These are phyloP conservation scores for Chrysanthemum seticuspe DNA, from an alignment of 129 eudicot genomes.

Conservation along the genomic window DNA sequence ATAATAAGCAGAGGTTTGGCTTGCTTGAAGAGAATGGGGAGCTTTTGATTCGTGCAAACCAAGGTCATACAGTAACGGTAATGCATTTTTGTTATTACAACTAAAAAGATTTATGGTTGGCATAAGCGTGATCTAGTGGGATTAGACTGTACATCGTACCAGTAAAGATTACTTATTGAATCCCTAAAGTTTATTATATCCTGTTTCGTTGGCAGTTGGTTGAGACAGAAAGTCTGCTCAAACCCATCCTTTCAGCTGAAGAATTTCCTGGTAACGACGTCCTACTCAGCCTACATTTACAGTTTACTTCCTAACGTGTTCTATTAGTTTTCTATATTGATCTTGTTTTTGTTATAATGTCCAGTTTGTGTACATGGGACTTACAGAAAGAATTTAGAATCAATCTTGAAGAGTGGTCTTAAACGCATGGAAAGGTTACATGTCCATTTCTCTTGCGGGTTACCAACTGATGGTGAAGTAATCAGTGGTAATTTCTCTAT, in stretches of 20 bases:
- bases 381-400: conserved; percentile 65
- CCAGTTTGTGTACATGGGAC: conserved; percentile 96
- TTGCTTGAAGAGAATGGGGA: conserved; percentile 90
- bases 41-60: conserved; percentile 92
- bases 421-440: conserved; percentile 92
- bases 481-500: conserved; percentile 62
- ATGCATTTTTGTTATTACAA: background rate
- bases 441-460: conserved; percentile 83
- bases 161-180: background rate
- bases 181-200: background rate
- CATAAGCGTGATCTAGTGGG: conserved; percentile 4
- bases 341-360: background rate
- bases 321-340: background rate
- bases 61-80: conserved; percentile 89
- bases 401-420: conserved; percentile 75
- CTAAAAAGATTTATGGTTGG: conserved; percentile 8
- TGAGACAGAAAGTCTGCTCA: conserved; percentile 76
- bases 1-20: conserved; percentile 89
- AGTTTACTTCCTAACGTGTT: background rate
- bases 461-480: conserved; percentile 85
- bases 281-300: background rate
- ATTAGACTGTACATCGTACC: background rate
- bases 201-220: conserved; percentile 58
- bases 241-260: conserved; percentile 83
- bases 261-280: conserved; percentile 61